A percentile compares a stretch with the other conserved stretches of the same genome.
Conservation (phyloP, 805 yeast species). For the Lachancea nothofagi region DNA sequence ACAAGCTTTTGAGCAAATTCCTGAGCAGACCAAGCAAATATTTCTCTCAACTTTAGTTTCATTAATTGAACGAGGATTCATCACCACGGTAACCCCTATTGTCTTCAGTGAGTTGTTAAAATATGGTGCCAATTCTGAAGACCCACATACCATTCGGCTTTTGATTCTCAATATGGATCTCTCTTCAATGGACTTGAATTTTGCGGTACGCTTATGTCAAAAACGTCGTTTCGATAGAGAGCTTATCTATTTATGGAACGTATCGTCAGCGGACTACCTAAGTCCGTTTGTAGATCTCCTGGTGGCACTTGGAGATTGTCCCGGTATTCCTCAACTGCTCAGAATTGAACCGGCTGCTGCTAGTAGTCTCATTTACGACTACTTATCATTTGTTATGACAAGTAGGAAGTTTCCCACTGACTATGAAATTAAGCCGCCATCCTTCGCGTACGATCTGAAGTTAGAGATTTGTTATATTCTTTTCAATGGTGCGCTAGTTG, state of each 20-base stretch:
- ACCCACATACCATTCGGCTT: background rate
- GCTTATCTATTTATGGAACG: conserved; percentile 65
- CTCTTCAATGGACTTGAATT: conserved; percentile 61
- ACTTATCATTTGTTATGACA: conserved; percentile 61
- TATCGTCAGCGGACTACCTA: conserved; percentile 59
- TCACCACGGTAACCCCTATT: background rate
- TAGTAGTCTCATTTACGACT: conserved; percentile 42
- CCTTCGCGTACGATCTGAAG: conserved; percentile 41
- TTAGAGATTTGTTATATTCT: conserved; percentile 47
- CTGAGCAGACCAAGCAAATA: background rate
- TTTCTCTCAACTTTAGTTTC: background rate
- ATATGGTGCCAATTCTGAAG: background rate
- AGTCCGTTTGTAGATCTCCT: conserved; percentile 66
- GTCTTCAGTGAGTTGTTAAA: conserved; percentile 2
- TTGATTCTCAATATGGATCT: conserved; percentile 2
- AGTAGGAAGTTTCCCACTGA: conserved; percentile 82
- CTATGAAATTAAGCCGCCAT: conserved; percentile 35
- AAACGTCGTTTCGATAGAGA: conserved; percentile 55
- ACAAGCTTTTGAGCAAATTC: conserved; percentile 4
- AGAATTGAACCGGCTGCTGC: conserved; percentile 13
- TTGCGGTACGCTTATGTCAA: conserved; percentile 59
- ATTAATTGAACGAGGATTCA: background rate
- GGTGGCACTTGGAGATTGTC: conserved; percentile 24
- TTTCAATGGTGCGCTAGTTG: conserved; percentile 50
- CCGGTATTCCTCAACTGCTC: conserved; percentile 14